Evolutionary conservation across 257 asterid genomes (phyloP).

Genomic region (Nemophila menziesii): DNA sequence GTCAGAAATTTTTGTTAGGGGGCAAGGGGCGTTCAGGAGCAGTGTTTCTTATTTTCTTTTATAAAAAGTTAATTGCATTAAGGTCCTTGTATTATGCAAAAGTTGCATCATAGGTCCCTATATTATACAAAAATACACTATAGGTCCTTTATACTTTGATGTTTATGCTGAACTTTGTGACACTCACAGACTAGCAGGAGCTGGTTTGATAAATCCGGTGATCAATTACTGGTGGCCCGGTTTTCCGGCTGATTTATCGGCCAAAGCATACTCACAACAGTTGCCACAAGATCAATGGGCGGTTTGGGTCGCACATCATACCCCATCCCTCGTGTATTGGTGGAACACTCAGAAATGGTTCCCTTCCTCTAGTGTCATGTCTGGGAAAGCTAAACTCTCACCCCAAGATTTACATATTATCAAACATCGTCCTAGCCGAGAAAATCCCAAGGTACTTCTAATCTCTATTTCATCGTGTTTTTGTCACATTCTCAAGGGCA

Average conservation of each 20-base stretch:
- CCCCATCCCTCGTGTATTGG: slow-evolving; percentile 67
- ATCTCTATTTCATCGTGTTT: neutral
- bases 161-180: no score
- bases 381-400: slow-evolving; percentile 36
- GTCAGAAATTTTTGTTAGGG: no score
- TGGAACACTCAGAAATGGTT: slow-evolving; percentile 69
- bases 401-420: slow-evolving; percentile 36
- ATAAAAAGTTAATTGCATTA: no score
- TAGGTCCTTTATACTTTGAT: no score
- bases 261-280: slow-evolving; percentile 43
- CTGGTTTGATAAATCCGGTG: slow-evolving; percentile 45
- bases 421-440: slow-evolving; percentile 5
- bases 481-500: neutral
- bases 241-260: slow-evolving; percentile 41
- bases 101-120: no score
- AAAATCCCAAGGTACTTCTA: slow-evolving; percentile 21
- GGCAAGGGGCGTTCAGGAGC: no score
- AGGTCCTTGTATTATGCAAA: no score
- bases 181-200: slow-evolving; percentile 73
- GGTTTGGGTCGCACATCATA: slow-evolving; percentile 47
- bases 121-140: no score
- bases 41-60: no score
- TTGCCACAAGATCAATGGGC: slow-evolving; percentile 50
- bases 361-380: slow-evolving; percentile 44
- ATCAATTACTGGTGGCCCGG: slow-evolving; percentile 75